Conservation (phyloP, 2,329 filamentous ascomycete genomes). For the Ceratocystis lukuohia region DNA sequence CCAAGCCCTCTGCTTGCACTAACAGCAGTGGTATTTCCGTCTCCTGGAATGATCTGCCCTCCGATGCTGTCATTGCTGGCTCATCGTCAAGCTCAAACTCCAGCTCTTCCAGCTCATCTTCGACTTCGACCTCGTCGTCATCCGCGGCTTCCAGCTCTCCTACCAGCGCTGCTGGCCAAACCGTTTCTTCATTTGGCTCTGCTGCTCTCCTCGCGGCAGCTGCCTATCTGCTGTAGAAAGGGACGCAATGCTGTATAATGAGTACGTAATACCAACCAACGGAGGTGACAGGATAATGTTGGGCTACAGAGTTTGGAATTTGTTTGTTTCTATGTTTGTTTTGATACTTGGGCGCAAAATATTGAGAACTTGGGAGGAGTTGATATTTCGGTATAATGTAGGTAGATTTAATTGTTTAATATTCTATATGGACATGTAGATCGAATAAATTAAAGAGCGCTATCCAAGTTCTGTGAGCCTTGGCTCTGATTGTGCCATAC, state of each 20-base stretch:
- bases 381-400: neutral
- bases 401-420: neutral
- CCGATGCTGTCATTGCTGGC: slow-evolving; percentile 15
- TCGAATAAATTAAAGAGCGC: neutral
- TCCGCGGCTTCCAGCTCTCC: slow-evolving; percentile 12
- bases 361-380: neutral
- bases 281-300: neutral
- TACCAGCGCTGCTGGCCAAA: slow-evolving; percentile 15
- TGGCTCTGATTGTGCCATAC: neutral
- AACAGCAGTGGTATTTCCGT: slow-evolving; percentile 14
- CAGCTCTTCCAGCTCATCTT: neutral
- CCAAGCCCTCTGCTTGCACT: slow-evolving; percentile 14
- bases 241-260: neutral
- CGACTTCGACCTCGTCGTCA: slow-evolving; percentile 7
- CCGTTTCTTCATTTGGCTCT: slow-evolving; percentile 13
- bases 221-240: slow-evolving; percentile 16
- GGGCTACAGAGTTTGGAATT: neutral
- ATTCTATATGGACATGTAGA: neutral
- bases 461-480: slow-evolving; percentile 14
- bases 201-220: slow-evolving; percentile 17
- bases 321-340: neutral
- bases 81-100: slow-evolving; percentile 11
- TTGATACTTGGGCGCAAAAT: neutral
- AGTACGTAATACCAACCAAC: neutral
- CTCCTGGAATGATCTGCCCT: slow-evolving; percentile 8